Evolutionary conservation across 257 asterid species (phyloP), one percentile per base, ranked within the genome.

Genomic region (Gentiana macrophylla): DNA sequence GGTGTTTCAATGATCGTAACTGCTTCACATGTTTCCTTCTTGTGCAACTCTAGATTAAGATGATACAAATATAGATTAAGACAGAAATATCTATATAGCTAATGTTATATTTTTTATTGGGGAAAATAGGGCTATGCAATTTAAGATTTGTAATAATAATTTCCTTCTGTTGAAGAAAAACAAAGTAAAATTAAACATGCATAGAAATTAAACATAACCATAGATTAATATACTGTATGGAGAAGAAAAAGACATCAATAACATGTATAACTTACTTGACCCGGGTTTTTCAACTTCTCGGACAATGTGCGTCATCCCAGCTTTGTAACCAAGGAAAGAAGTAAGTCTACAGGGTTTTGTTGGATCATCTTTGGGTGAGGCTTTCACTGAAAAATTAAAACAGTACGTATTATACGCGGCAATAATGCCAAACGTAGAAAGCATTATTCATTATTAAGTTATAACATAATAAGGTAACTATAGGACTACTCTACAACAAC

Each of bases 261-360:
- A 41, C 46, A 41, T 32, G 36, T 38, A 15, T 55, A 49, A 43
- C 88, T 73, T 58, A 78, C 96, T 84, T 56, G 94, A 88, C 49
- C 96, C 94, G 54, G 94, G 96, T 63, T 88, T 88, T 33, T 88
- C 96, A 56, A 88, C 94, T 34, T 84, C 96, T 52, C 94, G 76
- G 11, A 88, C 90, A 54, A 88, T 79, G 56, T 84, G 96, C 35
- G 96, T 84, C 96, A 88, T 88, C 53, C 96, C 94, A 61, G 94
- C 89, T 68, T 88, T 88, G 67, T 88, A 82, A 1, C 94, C 96
- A 12, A 84, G 80, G 38, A 88, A 80, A 41, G 94, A 93, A 54
- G 96, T 88, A 67, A 88, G 56, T 49, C 79, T 73, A 70, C 90
- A 80, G 8, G 79, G 63, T 48, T 88, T 83, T 4, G 83, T 59